These are phyloP conservation scores for Eucalyptus marginata DNA, from an alignment of 345 rosid species.

Conservation along the genomic window DNA sequence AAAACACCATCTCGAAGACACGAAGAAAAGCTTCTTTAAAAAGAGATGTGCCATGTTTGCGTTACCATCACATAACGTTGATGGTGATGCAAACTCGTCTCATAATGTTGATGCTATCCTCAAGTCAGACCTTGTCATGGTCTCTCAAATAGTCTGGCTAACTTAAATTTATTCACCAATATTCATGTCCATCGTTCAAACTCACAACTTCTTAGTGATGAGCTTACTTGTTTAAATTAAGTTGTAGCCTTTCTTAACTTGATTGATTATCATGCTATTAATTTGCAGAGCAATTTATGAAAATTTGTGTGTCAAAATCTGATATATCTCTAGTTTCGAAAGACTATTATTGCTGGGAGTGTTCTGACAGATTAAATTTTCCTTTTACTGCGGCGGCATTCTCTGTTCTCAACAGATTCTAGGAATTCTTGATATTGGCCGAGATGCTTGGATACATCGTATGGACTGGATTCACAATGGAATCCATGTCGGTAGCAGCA, in stretches of 20 bases:
- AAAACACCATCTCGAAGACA: not conserved
- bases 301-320: not conserved
- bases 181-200: not conserved
- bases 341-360: not conserved
- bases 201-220: not conserved
- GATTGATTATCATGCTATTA: not conserved
- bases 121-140: not conserved
- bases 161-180: not conserved
- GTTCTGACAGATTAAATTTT: not conserved
- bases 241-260: not conserved
- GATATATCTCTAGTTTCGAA: not conserved
- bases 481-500: slow-evolving; percentile 55
- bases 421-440: slow-evolving; percentile 69
- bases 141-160: not conserved
- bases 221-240: not conserved
- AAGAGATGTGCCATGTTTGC: not conserved
- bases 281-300: not conserved
- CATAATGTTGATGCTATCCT: not conserved
- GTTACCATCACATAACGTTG: not conserved
- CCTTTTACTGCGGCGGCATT: not conserved
- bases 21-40: not conserved
- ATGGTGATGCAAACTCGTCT: not conserved
- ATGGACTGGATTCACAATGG: slow-evolving; percentile 85
- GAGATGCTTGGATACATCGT: slow-evolving; percentile 88
- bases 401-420: slow-evolving; percentile 32